Conservation (phyloP, 345 rosid genomes). For the Bruguiera gymnorhiza region DNA sequence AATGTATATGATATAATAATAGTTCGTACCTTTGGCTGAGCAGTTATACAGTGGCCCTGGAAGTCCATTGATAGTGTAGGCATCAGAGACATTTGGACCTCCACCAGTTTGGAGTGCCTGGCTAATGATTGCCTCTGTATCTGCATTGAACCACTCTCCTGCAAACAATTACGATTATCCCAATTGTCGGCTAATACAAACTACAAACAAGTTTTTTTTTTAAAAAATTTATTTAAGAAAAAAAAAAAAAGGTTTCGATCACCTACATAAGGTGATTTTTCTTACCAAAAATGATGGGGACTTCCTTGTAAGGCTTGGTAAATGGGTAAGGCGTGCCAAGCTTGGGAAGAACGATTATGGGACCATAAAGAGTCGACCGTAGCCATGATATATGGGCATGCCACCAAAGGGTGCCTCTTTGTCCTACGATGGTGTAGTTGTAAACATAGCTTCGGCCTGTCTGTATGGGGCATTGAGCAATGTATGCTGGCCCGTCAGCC, state of each 20-base stretch:
- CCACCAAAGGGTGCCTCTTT: conserved; percentile 24
- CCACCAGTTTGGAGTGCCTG: conserved; percentile 21
- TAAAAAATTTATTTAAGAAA: too few species aligned
- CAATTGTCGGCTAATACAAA: not conserved
- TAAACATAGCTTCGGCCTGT: conserved; percentile 21
- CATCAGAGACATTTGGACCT: conserved; percentile 22
- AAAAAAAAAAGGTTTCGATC: not conserved
- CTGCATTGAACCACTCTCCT: conserved; percentile 22
- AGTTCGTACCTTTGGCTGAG: conserved; percentile 6
- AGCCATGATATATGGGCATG: conserved; percentile 21
- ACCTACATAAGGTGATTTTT: too few species aligned
- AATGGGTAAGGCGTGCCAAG: conserved; percentile 14
- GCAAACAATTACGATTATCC: not conserved
- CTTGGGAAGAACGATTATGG: conserved; percentile 15
- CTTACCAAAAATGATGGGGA: conserved; percentile 15
- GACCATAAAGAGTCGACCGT: conserved; percentile 12
- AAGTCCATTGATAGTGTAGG: conserved; percentile 15
- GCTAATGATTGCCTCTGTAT: conserved; percentile 9
- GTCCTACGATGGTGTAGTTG: conserved; percentile 16
- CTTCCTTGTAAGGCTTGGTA: conserved; percentile 17
- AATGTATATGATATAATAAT: not conserved
- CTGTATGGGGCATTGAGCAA: conserved; percentile 20
- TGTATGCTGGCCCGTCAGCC: conserved; percentile 18
- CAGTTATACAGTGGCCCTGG: conserved; percentile 19
- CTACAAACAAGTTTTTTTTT: too few species aligned